Conservation (phyloP, 768 basidiomycete species). For the Boletus reticulatus region DNA sequence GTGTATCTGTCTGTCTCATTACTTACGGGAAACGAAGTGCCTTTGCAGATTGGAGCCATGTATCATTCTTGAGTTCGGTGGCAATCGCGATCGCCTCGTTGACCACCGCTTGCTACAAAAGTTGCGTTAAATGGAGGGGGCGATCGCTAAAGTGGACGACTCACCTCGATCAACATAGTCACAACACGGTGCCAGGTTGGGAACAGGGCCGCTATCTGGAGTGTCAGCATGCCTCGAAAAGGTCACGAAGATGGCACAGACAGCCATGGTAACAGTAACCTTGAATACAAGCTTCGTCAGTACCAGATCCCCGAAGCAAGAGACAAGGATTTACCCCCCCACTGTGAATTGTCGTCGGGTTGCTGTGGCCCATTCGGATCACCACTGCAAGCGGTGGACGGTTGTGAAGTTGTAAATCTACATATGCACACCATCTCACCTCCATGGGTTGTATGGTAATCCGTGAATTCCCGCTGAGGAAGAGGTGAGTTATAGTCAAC, state of each 20-base stretch:
- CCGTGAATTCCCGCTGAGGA: slow-evolving; percentile 16
- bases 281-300: slow-evolving; percentile 5
- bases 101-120: slow-evolving; percentile 14
- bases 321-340: slow-evolving; percentile 3
- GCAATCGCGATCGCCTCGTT: slow-evolving; percentile 13
- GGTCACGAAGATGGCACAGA: not conserved
- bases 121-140: not conserved
- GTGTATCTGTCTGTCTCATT: not conserved
- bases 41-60: slow-evolving; percentile 11
- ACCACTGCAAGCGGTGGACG: slow-evolving; percentile 6
- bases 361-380: slow-evolving; percentile 13
- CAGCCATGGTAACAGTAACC: slow-evolving; percentile 22
- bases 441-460: slow-evolving; percentile 13
- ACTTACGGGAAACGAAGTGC: slow-evolving; percentile 17
- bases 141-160: not conserved
- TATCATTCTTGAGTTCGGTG: not conserved
- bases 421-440: not conserved
- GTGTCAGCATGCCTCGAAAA: not conserved
- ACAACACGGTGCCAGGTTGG: slow-evolving; percentile 20
- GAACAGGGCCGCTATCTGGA: slow-evolving; percentile 17
- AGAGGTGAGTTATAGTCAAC: not conserved
- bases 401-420: not conserved
- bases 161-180: slow-evolving; percentile 13
- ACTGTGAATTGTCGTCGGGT: slow-evolving; percentile 2
- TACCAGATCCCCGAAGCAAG: not conserved